Base-by-base conservation (phyloP, 805 yeast species). In the Candida oleophila region DNA sequence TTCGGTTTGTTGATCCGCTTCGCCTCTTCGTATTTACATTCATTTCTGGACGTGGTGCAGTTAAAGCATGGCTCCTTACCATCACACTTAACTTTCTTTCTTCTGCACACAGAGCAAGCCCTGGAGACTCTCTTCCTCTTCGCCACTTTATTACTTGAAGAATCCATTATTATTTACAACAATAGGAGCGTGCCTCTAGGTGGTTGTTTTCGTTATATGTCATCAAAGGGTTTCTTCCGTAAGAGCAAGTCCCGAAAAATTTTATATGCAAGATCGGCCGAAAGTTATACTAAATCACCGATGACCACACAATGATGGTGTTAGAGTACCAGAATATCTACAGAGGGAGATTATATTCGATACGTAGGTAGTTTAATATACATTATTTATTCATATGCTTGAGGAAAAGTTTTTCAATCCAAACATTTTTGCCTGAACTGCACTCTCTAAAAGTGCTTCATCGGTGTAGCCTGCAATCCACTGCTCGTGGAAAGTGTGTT, bases 61-160 rank as follows among this genome's bases (percentile, higher is more conserved):
- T 65, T 64, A 8, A 52, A 12, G 49, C 72, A 66, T 0, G 72
- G 72, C 11, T 20, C 47, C 3, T 40, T 45, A 1, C 72, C 72
- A 46, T 62, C 59, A 47, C 72, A 66, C 44, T 61, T 65, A 36
- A 65, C 63, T 49, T 66, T 66, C 54, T 65, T 64, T 8, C 56
- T 50, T 1, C 72, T 56, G 47, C 72, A 66, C 4, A 54, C 53
- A 39, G 62, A 68, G 49, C 72, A 66, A 14, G 72, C 72, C 2
- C 56, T 59, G 22, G 59, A 44, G 2, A 61, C 60, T 28, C 66
- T 35, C 41, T 55, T 59, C 22, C 55, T n/a, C 37, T 36, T 35
- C 21, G 11, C 11, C 11, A 25, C 18, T 11, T 20, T 34, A 21
- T 18, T 22, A n/a, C 5, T 25, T 11, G 30, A 25, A 25, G 30